These are phyloP conservation scores for Ophiostoma australiae DNA, from an alignment of 2,329 filamentous ascomycete species.

Conservation along the genomic window DNA sequence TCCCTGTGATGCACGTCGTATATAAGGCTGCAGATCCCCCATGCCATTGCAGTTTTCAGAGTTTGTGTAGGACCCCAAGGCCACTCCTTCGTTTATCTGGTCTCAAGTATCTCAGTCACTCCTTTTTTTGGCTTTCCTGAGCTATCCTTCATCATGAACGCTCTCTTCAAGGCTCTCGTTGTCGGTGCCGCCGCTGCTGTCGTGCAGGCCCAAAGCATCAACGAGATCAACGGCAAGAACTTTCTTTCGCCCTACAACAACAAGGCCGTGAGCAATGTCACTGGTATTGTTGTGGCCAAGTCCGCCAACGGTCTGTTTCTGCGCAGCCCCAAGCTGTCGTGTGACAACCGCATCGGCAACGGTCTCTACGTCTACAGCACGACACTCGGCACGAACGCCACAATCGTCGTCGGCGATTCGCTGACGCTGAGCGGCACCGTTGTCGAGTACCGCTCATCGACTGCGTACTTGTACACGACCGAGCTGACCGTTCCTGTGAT, in stretches of 20 bases:
- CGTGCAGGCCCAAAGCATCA: conserved; percentile 40
- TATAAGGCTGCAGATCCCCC: neutral
- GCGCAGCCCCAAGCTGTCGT: conserved; percentile 54
- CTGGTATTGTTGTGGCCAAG: conserved; percentile 61
- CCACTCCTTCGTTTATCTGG: neutral
- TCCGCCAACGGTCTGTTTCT: conserved; percentile 59
- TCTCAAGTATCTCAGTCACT: neutral
- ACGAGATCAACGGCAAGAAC: conserved; percentile 60
- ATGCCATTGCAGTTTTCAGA: neutral
- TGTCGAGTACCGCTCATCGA: conserved; percentile 50
- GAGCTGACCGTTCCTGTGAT: conserved; percentile 48
- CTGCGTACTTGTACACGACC: conserved; percentile 58
- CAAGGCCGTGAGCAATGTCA: conserved; percentile 53
- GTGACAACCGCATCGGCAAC: conserved; percentile 54
- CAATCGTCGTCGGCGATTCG: conserved; percentile 56
- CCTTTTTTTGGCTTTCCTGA: neutral
- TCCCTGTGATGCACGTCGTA: neutral
- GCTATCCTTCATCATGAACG: conserved; percentile 13
- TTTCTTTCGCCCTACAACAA: conserved; percentile 59
- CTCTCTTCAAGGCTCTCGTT: conserved; percentile 17
- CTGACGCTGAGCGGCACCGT: conserved; percentile 57
- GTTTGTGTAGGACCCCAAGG: neutral
- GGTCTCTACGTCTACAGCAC: conserved; percentile 61
- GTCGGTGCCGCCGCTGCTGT: conserved; percentile 12
- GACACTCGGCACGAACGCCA: conserved; percentile 42